Evolutionary conservation across 495 filamentous ascomycete species (phyloP).

Genomic region (Daldinia caldariorum): DNA sequence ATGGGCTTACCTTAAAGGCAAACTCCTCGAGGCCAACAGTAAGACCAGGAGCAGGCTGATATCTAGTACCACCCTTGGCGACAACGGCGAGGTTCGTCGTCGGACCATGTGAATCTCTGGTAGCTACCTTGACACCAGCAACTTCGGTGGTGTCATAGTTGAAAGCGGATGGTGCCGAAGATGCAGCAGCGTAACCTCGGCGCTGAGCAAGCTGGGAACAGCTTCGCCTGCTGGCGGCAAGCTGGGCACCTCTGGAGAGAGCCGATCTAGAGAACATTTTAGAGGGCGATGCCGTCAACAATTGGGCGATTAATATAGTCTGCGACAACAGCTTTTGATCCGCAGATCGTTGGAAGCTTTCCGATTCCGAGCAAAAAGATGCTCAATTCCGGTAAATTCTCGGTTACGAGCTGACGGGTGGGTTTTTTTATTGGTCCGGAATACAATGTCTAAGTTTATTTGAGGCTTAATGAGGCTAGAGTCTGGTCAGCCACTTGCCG

Average conservation of each 20-base stretch:
- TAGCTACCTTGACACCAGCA: slow-evolving; percentile 88
- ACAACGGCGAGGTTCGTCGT: slow-evolving; percentile 91
- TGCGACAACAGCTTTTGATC: slow-evolving; percentile 49
- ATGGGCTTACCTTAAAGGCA: slow-evolving; percentile 86
- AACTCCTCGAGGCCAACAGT: slow-evolving; percentile 90
- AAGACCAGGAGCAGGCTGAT: slow-evolving; percentile 87
- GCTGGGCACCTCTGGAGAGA: slow-evolving; percentile 78
- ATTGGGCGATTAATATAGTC: slow-evolving; percentile 59
- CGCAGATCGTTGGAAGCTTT: slow-evolving; percentile 42
- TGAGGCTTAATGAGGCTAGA: slow-evolving; percentile 37
- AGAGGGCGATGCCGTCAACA: slow-evolving; percentile 59
- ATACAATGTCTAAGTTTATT: not conserved
- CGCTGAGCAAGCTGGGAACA: slow-evolving; percentile 66
- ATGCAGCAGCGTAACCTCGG: slow-evolving; percentile 83
- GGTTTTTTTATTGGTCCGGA: not conserved
- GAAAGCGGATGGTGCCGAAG: slow-evolving; percentile 70
- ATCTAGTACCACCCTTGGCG: slow-evolving; percentile 90
- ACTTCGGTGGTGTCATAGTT: slow-evolving; percentile 88
- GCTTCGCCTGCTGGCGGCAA: slow-evolving; percentile 74
- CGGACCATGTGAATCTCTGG: slow-evolving; percentile 84
- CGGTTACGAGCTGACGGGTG: slow-evolving; percentile 33
- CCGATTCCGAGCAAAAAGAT: slow-evolving; percentile 42
- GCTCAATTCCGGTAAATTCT: slow-evolving; percentile 52
- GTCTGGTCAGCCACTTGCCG: slow-evolving; percentile 38
- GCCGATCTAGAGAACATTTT: slow-evolving; percentile 88